Base-by-base conservation (phyloP, 495 filamentous ascomycete genomes). In the Bombardia bombarda region DNA sequence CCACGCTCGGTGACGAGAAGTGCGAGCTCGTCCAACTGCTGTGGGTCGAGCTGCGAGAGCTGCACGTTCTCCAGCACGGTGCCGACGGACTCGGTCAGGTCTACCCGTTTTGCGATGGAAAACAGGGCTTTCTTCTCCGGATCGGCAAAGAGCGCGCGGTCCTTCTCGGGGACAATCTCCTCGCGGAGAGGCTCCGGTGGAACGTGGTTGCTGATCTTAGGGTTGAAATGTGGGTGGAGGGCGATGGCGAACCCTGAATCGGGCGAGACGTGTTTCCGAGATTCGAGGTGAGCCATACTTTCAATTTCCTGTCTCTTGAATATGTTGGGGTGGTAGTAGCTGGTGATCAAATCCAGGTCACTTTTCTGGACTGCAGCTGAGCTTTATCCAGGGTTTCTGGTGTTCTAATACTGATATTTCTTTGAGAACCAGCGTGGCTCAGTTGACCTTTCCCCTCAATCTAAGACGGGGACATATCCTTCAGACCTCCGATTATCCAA, bases 191-290 rank as follows among this genome's bases (percentile, higher is more conserved):
- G 45, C 57, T 75, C 72, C 0, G 68, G 62, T 24, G 74, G 72
- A 7, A 63, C 48, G 53, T 71, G 62, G 20, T 56, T 42, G 26
- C 48, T 63, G 47, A 77, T 73, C 43, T 71, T 75, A 39, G 73
- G 72, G 8, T 80, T 83, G 48, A 84, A 73, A 50, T 82, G 78
- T 4, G 74, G 74, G 56, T 78, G 74, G 12, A 66, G 42, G 5
- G 60, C 56, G 17, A 62, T 56, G 23, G 60, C 58, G 23, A 63
- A 66, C 17, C 60, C 60, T 1, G 62, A 66, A 46, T 66, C 62
- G 20, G 50, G 51, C 4, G 62, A 63, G 22, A 66, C 53, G 41
- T 63, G 56, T 41, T 63, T 62, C 2, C 51, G 48, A 20, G 62
- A 32, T 51, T 60, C 60, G 23, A 66, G 60, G 43, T 55, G 53